These are phyloP conservation scores for Raffaelea albimanens DNA, from an alignment of 2,329 filamentous ascomycete genomes.

Conservation along the genomic window DNA sequence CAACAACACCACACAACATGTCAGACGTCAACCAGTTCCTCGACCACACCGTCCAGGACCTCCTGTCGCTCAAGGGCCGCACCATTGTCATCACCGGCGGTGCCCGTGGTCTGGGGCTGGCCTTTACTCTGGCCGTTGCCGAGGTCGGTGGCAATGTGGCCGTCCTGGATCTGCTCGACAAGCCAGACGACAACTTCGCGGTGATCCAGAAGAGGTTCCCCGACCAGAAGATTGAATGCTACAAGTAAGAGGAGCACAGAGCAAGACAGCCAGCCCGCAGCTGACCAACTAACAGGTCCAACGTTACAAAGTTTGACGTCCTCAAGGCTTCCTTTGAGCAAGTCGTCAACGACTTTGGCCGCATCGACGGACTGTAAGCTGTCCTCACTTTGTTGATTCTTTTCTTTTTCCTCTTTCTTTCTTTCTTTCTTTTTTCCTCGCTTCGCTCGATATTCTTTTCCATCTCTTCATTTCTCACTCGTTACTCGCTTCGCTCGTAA, in stretches of 20 bases:
- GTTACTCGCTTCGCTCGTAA: no score
- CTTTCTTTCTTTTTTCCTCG: no score
- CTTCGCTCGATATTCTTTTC: no score
- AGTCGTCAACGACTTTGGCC: constrained; percentile 1
- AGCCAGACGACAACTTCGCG: constrained; percentile 5
- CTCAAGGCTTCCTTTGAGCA: not conserved
- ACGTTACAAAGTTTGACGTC: not conserved
- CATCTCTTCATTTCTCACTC: no score
- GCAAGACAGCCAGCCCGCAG: not conserved
- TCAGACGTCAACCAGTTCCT: no score
- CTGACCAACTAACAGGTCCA: not conserved
- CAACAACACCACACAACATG: no score
- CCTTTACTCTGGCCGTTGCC: constrained; percentile 3
- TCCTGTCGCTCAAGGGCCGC: no score
- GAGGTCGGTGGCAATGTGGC: constrained; percentile 6
- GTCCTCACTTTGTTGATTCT: not conserved
- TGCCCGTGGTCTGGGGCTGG: constrained; percentile 4
- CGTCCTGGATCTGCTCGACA: constrained; percentile 1
- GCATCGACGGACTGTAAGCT: not conserved
- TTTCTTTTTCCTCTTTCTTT: no score
- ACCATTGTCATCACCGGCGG: constrained; percentile 27
- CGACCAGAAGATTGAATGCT: constrained; percentile 5
- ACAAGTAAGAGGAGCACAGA: constrained; percentile 1
- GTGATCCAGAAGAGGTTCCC: not conserved
- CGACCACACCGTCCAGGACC: no score